Evolutionary conservation across 176 grass and related monocot species (phyloP).

Genomic region (Eleusine coracana): DNA sequence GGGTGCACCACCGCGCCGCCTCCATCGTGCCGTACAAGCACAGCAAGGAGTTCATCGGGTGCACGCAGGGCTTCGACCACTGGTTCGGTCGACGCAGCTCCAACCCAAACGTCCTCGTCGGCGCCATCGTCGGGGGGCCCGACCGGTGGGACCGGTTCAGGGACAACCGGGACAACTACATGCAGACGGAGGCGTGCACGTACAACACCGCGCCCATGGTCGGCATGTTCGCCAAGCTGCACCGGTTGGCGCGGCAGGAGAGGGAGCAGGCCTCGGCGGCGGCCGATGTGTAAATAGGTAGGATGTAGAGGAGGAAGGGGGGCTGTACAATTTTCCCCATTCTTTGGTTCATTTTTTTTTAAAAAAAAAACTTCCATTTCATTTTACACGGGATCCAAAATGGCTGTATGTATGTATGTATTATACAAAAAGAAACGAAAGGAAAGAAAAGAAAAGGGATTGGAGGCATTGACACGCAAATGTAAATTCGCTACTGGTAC

Average conservation of each 20-base stretch:
- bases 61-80: conserved; percentile 65
- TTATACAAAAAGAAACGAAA: not conserved
- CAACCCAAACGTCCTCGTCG: conserved; percentile 59
- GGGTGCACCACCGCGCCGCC: conserved; percentile 62
- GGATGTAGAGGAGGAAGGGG: conserved; percentile 37
- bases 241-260: conserved; percentile 45
- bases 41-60: conserved; percentile 62
- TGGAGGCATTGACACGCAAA: conserved; percentile 46
- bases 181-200: conserved; percentile 62
- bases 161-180: conserved; percentile 57
- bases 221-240: conserved; percentile 58
- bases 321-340: conserved; percentile 66
- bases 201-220: conserved; percentile 60
- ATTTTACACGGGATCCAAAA: conserved; percentile 35
- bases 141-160: conserved; percentile 52
- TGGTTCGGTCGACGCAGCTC: conserved; percentile 52
- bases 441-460: not conserved
- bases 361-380: not conserved
- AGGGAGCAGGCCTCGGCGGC: conserved; percentile 8
- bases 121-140: conserved; percentile 51
- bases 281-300: conserved; percentile 56
- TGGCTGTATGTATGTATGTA: conserved; percentile 41
- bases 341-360: conserved; percentile 52
- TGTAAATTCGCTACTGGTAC: conserved; percentile 52
- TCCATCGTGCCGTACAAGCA: conserved; percentile 70